phyloP scores from a whole-genome alignment of 495 filamentous ascomycete genomes.

The Bacidia gigantensis region DNA sequence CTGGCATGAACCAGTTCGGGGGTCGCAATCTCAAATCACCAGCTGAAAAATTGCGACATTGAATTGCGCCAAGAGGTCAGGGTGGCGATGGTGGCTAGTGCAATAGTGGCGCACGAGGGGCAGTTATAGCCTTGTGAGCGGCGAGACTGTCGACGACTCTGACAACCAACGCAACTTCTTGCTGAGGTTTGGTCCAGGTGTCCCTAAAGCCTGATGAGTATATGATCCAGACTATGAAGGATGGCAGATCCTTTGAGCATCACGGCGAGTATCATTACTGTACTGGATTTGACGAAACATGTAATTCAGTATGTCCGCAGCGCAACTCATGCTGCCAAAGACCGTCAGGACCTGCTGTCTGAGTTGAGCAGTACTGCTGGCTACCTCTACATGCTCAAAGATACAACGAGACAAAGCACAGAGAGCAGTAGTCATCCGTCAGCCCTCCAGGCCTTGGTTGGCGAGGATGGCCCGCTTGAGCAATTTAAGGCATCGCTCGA shows the following conservation, averaged over 20 bases:
- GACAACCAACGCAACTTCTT: no score
- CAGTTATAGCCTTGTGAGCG: no score
- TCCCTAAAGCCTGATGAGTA: no score
- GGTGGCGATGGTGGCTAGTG: no score
- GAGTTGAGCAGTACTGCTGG: background rate
- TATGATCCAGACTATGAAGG: background rate
- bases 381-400: conserved; percentile 2
- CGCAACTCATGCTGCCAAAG: conserved; percentile 5
- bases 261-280: conserved; percentile 4
- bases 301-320: background rate
- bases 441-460: background rate
- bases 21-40: no score
- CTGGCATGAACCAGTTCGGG: no score
- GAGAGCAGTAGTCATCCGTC: background rate
- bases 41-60: no score
- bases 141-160: no score
- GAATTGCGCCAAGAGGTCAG: no score
- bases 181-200: no score
- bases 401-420: background rate
- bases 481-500: conserved; percentile 8
- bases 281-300: background rate
- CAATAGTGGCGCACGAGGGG: no score
- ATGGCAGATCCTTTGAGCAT: background rate
- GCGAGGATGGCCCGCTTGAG: conserved; percentile 4
- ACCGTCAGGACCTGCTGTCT: background rate